Base-by-base conservation (phyloP, 306 rosid species). In the Sechiopsis laciniata region DNA sequence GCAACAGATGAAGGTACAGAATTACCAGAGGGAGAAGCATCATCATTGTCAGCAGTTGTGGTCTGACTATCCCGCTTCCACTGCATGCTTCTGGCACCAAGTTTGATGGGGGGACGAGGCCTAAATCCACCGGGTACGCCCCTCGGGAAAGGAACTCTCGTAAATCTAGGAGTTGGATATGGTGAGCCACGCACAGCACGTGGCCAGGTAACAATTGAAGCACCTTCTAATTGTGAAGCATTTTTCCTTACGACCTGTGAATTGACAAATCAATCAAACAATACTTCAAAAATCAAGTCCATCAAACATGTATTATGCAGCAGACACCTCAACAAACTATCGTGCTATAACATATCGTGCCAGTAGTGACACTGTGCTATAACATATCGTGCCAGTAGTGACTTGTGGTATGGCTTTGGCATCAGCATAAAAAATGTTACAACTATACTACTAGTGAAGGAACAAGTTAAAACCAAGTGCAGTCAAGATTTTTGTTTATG, bases 41-140 rank as follows among this genome's bases (percentile, higher is more conserved):
- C 72, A 62, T 84, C 85, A 63, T 72, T 78, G 59, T 83, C 97
- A 22, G 88, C 74, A 12, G 73, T 68, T 65, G 71, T 74, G 40
- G 83, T 81, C 87, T 80, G 95, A 55, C 88, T 78, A 74, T 88
- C 96, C 40, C 99, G 85, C 88, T 89, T 94, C 97, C 99, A 94
- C 64, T 90, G 98, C 87, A 89, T 17, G 89, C 97, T 94, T 83
- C 97, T 85, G 20, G 92, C 89, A 46, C 92, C 92, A 57, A 83
- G 84, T 80, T 83, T 93, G 17, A 86, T 74, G 2, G 87, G 87
- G 40, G 86, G 83, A 7, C 95, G 90, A 68, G 89, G 76, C 81
- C 97, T 84, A 80, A 81, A 86, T 22, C 88, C 84, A 83, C 90
- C 88, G 21, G 96, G 55, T 61, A 85, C 50, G 64, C 96, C 99